These are phyloP conservation scores for Agaricus blazei DNA, from an alignment of 768 basidiomycete species.

Conservation along the genomic window DNA sequence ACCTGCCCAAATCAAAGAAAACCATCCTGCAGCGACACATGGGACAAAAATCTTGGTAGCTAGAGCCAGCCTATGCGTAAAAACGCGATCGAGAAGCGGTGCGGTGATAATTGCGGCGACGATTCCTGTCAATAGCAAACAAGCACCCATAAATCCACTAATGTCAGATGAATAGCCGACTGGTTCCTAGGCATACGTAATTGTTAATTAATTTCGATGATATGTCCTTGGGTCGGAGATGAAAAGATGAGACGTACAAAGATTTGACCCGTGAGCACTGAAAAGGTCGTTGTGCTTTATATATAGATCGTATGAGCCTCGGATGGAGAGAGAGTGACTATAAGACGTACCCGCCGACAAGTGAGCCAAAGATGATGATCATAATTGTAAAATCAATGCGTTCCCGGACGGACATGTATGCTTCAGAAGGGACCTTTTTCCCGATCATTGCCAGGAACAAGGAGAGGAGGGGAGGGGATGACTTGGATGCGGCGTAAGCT, in stretches of 20 bases:
- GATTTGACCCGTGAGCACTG: slow-evolving; percentile 62
- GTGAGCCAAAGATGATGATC: slow-evolving; percentile 52
- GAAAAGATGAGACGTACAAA: slow-evolving; percentile 39
- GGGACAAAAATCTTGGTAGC: slow-evolving; percentile 60
- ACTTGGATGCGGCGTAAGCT: slow-evolving; percentile 69
- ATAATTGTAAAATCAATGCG: slow-evolving; percentile 68
- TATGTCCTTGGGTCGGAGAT: neutral
- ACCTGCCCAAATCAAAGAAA: slow-evolving; percentile 82
- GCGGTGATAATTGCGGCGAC: slow-evolving; percentile 62
- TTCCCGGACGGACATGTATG: slow-evolving; percentile 59
- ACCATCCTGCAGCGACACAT: slow-evolving; percentile 56
- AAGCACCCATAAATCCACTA: slow-evolving; percentile 68
- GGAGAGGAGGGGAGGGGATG: slow-evolving; percentile 47
- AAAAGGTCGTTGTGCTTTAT: slow-evolving; percentile 54
- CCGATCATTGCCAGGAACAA: slow-evolving; percentile 53
- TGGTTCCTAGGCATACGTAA: slow-evolving; percentile 44
- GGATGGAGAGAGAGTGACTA: neutral
- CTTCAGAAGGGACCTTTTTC: slow-evolving; percentile 30
- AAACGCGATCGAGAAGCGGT: slow-evolving; percentile 78
- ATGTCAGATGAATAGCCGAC: slow-evolving; percentile 62
- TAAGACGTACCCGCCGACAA: slow-evolving; percentile 55
- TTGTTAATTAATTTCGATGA: neutral
- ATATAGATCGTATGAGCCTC: neutral
- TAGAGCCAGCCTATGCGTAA: slow-evolving; percentile 65
- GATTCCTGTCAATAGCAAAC: slow-evolving; percentile 66